Conservation (phyloP, 139 green algal species). For the Tetradesmus obliquus region DNA sequence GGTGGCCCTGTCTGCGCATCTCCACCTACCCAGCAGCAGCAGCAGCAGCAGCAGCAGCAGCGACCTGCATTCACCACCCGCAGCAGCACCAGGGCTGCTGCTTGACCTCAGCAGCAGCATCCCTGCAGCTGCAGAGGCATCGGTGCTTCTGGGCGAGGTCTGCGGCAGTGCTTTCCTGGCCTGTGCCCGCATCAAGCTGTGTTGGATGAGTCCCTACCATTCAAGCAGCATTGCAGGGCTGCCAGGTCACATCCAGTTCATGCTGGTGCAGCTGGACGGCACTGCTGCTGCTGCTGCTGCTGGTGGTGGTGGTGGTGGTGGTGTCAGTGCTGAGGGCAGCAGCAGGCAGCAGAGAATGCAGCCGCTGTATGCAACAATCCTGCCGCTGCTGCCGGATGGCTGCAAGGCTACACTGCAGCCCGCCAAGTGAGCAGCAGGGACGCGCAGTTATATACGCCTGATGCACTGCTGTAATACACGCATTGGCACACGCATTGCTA, state of each 20-base stretch:
- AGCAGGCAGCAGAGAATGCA: neutral
- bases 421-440: neutral
- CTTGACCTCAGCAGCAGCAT: neutral
- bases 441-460: neutral
- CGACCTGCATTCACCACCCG: neutral
- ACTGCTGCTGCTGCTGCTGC: neutral
- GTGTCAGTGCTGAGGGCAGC: neutral
- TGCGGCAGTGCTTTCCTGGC: slow-evolving; percentile 22
- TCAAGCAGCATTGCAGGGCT: neutral
- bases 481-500: neutral
- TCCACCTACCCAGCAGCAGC: neutral
- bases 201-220: slow-evolving; percentile 12
- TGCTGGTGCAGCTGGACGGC: slow-evolving; percentile 10
- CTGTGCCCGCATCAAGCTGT: slow-evolving; percentile 32
- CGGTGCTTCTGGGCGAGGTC: neutral
- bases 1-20: neutral
- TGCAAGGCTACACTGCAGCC: slow-evolving; percentile 37
- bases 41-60: neutral
- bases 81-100: neutral
- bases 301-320: neutral
- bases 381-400: slow-evolving; percentile 26
- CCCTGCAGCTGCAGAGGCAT: neutral
- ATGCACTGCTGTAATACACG: too few relatives aligned
- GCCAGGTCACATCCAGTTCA: slow-evolving; percentile 37
- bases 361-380: neutral